Base-by-base conservation (phyloP, 352 stramenopile genomes). In the Pythium guiyangense region DNA sequence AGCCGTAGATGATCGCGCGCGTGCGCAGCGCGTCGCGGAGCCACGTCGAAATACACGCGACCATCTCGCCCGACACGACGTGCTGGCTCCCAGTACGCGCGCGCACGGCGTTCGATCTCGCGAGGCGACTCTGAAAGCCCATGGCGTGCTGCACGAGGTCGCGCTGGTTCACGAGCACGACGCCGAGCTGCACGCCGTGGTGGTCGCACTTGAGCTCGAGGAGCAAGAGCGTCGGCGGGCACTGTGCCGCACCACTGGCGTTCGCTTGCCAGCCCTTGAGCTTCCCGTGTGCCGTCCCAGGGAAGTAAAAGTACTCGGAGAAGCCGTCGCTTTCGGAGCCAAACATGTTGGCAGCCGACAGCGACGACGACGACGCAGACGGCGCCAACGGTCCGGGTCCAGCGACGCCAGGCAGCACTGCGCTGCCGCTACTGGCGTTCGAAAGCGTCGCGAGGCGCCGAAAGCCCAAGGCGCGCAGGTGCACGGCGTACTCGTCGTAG, bases 121-220 rank as follows among this genome's bases (percentile, higher is more conserved):
- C 52, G 0, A 83, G 60, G 35, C 54, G 58, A 45, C 69, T 72
- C 64, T 92, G 82, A 57, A 84, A 85, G 1, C 67, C 76, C 47
- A 88, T 42, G 2, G 79, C 72, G 25, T 90, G 78, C 47, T 91
- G 78, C 39, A 76, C 56, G 40, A 92, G 57, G 54, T 92, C 80
- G 14, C 70, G 60, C 37, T 86, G 64, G 31, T 71, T 84, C n/a
- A 90, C 62, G 11, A 90, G 57, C 26, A 88, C 71, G n/a, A 73
- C 80, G 45, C 60, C 69, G 17, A 91, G 52, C 18, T 77, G 77
- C 10, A 92, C 66, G 3, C 83, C 83, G n/a, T 74, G 72, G 46
- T 88, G 73, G 52, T 92, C 83, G 34, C 79, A 90, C 60, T 79
- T 90, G 10, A 91, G 73, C 66, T 92, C 71, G 37, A 92, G 52